These are phyloP conservation scores for Knufia fluminis DNA, from an alignment of 2,329 filamentous ascomycete species.

Conservation along the genomic window DNA sequence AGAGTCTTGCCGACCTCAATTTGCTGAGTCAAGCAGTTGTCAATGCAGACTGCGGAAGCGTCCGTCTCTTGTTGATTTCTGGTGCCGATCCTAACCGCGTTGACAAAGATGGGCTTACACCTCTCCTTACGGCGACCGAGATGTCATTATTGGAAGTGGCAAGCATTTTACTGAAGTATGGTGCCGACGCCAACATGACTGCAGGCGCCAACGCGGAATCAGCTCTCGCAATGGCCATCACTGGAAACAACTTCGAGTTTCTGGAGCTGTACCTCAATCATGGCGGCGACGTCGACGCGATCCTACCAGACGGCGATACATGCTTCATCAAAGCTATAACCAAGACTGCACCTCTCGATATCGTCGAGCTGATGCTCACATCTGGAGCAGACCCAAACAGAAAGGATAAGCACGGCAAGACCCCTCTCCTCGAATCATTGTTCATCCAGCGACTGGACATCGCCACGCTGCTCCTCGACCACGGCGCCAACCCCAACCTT, in stretches of 20 bases:
- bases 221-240: conserved; percentile 44
- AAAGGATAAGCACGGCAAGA: conserved; percentile 54
- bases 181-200: conserved; percentile 49
- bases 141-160: conserved; percentile 49
- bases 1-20: not conserved
- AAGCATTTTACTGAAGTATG: conserved; percentile 54
- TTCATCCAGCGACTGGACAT: conserved; percentile 48
- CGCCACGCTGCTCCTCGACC: conserved; percentile 45
- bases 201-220: conserved; percentile 45
- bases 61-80: conserved; percentile 49
- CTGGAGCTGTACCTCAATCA: conserved; percentile 53
- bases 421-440: conserved; percentile 54
- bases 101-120: conserved; percentile 43
- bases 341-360: conserved; percentile 45
- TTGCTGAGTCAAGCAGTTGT: conserved; percentile 46
- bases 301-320: conserved; percentile 50
- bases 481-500: conserved; percentile 57
- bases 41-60: conserved; percentile 43
- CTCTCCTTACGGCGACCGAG: conserved; percentile 44
- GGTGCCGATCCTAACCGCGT: conserved; percentile 47
- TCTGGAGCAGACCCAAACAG: conserved; percentile 51
- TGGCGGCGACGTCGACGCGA: conserved; percentile 49
- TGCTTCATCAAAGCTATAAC: conserved; percentile 53
- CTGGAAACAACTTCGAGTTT: conserved; percentile 47
- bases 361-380: conserved; percentile 52